These are phyloP conservation scores for Phytopythium kandeliae DNA, from an alignment of 352 stramenopile species.

Conservation along the genomic window DNA sequence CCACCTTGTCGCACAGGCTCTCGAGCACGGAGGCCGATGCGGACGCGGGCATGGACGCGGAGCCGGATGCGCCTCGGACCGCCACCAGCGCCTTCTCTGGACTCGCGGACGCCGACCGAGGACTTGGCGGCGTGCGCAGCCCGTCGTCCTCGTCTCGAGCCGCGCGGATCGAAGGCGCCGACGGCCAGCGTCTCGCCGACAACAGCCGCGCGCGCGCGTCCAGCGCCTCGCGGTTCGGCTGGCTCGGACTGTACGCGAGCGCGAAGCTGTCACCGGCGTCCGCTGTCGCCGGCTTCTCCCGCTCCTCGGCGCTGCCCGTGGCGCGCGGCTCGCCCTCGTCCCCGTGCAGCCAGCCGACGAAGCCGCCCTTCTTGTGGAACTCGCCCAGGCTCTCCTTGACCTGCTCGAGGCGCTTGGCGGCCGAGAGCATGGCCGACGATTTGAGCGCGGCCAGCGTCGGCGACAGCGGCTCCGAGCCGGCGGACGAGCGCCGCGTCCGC, in stretches of 20 bases:
- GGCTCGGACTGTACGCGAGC: background rate
- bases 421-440: constrained; percentile 1
- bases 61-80: constrained; percentile 11
- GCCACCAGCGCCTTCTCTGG: background rate
- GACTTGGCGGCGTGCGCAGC: constrained; percentile 9
- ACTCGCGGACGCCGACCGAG: background rate
- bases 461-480: background rate
- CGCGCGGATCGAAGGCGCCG: background rate
- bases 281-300: background rate
- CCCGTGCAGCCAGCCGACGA: constrained; percentile 62
- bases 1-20: constrained; percentile 23
- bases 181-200: background rate
- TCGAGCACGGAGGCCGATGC: constrained; percentile 12
- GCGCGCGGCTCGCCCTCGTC: constrained; percentile 14
- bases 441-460: background rate
- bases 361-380: constrained; percentile 60
- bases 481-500: background rate
- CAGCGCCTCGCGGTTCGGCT: background rate
- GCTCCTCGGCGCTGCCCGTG: background rate
- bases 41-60: too few species aligned
- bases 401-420: constrained; percentile 9
- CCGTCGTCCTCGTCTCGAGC: constrained; percentile 1
- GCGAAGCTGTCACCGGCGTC: background rate
- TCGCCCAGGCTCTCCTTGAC: constrained; percentile 35
- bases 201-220: background rate